Percentiles rank a stretch among this genome's conserved stretches.
These are phyloP conservation scores for Friedmanniomyces endolithicus DNA, from an alignment of 495 filamentous ascomycete species.

Conservation along the genomic window DNA sequence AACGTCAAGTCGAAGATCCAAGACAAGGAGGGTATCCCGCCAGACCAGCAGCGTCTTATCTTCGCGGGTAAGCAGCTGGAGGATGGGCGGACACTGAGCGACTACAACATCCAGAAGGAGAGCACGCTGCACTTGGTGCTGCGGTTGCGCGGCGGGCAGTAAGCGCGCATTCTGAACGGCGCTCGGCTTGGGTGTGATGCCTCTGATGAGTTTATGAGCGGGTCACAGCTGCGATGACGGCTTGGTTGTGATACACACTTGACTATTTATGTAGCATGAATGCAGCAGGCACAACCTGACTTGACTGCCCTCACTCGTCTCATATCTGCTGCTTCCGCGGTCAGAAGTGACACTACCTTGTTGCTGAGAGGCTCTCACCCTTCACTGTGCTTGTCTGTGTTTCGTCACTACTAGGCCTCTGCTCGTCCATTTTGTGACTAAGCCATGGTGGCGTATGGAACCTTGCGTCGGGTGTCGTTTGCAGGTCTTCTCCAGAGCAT, in stretches of 20 bases:
- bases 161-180: background rate
- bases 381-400: too few species aligned
- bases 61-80: constrained; percentile 95
- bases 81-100: constrained; percentile 78
- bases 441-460: background rate
- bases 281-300: background rate
- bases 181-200: background rate
- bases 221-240: background rate
- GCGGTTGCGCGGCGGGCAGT: constrained; percentile 76
- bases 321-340: background rate
- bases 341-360: background rate
- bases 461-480: too few species aligned
- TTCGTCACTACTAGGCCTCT: too few species aligned
- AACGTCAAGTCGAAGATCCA: constrained; percentile 57
- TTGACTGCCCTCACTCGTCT: background rate
- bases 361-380: too few species aligned
- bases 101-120: constrained; percentile 99
- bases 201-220: constrained; percentile 13
- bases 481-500: too few species aligned
- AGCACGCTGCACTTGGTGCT: constrained; percentile 95
- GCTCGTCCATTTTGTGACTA: background rate
- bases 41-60: constrained; percentile 87
- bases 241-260: background rate
- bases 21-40: constrained; percentile 92
- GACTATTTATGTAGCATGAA: constrained; percentile 1